Base-by-base conservation (phyloP, 768 basidiomycete genomes). In the Rhodotorula graminis region DNA sequence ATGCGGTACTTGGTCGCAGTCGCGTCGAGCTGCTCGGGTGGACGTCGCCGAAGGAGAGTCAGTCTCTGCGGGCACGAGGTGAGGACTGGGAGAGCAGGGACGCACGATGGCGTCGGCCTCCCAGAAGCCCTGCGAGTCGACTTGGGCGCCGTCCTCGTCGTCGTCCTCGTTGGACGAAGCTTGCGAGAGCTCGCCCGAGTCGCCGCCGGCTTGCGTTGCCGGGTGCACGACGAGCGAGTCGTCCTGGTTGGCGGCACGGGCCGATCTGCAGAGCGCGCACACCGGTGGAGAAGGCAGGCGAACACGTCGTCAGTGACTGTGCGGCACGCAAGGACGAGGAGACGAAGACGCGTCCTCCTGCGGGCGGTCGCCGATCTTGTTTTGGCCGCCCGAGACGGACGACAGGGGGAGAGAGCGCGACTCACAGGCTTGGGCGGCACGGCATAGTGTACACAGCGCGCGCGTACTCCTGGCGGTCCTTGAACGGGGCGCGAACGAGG, bases 111-210 rank as follows among this genome's bases (percentile, higher is more conserved):
- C 67, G 7, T 69, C n/a, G 11, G 67, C 72, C 12, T 69, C 64
- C 72, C 72, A 73, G 40, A 62, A 69, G 10, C 60, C 64, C 50
- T 73, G 72, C 49, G 62, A 67, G 29, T 68, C 71, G 29, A 15
- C 66, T 7, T 46, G n/a, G 9, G 47, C 56, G 1, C 29, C 31
- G 4, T 53, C 44, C 7, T 49, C 59, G 1, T 53, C 16, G 3
- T 37, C 63, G 16, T 37, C 53, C 37, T 37, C 37, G 37, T 37
- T 37, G 5, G 37, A 37, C 5, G 37, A 37, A 37, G 37, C 37
- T 37, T 37, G 37, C 14, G 27, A 42, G 31, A 46, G 42, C 10
- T 49, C 23, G 31, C 47, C 31, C 11, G n/a, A 31, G 46, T 25
- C 47, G 23, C 14, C 55, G 5, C 21, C 52, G 4, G n/a, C 61